Evolutionary conservation across 2,329 filamentous ascomycete genomes (phyloP), one percentile per base, ranked within the genome.

Genomic region (Ramichloridium luteum): DNA sequence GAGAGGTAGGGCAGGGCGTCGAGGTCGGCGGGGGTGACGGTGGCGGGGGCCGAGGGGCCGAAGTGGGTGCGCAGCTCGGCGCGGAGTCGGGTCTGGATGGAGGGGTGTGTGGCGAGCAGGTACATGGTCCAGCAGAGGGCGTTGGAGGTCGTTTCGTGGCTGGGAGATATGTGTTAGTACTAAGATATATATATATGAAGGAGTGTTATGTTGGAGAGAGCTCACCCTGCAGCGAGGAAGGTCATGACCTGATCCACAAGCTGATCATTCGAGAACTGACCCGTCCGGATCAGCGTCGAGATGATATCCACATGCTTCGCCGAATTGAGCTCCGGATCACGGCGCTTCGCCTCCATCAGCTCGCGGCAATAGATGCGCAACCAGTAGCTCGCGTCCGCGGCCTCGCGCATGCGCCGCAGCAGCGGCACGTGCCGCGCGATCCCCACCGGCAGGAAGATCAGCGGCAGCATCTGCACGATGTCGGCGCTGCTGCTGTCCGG

Each of bases 1-100:
- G 80, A 73, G 28, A 86, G 70, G 53, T 84, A 90, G 1, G 77
- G 75, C 49, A 90, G 67, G 30, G 62, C 62, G 54, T 86, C 80
- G 39, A 85, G 68, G n/a, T 23, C 20, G 8, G 20, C n/a, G 20
- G 8, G 8, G n/a, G 20, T 8, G n/a, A 23, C n/a, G 8, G 8
- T 23, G 8, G 8, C 20, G n/a, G 20, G 20, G 8, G 20, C 8
- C 8, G 20, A 8, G 20, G 8, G 20, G 8, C 20, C 20, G n/a
- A 23, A 23, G 20, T n/a, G 20, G n/a, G 20, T n/a, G 8, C n/a
- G 16, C 5, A 37, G 4, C n/a, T 35, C 31, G 10, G 5, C 6
- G 4, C 31, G 27, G 8, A 37, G 22, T 13, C 18, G 17, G 6
- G 26, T 20, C 25, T 37, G 35, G 4, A 31, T 28, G 2, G 4